Evolutionary conservation across 305 asterid genomes (phyloP).

Genomic region (Fraxinus xanthoxyloides): DNA sequence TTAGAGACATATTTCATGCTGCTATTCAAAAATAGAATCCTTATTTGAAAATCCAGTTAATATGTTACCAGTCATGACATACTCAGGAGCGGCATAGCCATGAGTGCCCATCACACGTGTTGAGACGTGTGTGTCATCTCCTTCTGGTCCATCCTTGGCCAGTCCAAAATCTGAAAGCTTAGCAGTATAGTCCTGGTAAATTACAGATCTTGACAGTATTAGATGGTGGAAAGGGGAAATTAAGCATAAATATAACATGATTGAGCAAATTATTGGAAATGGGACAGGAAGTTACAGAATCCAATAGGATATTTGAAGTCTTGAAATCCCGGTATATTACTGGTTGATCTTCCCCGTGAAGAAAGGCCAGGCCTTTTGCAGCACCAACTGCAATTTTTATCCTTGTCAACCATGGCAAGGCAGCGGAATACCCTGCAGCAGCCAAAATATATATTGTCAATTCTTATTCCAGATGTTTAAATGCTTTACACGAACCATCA

Average conservation of each 20-base stretch:
- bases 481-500: not conserved
- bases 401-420: slow-evolving; percentile 77
- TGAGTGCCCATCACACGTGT: slow-evolving; percentile 89
- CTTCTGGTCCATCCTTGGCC: slow-evolving; percentile 87
- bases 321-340: slow-evolving; percentile 84
- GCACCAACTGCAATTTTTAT: slow-evolving; percentile 73
- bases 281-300: slow-evolving; percentile 42
- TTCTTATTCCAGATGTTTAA: not conserved
- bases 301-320: slow-evolving; percentile 75
- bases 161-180: slow-evolving; percentile 86
- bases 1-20: not conserved
- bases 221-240: not conserved
- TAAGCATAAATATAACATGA: not conserved
- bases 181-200: slow-evolving; percentile 51
- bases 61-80: slow-evolving; percentile 68
- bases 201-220: not conserved
- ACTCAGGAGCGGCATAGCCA: slow-evolving; percentile 89
- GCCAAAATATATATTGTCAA: not conserved
- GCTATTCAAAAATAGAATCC: not conserved
- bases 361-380: slow-evolving; percentile 86
- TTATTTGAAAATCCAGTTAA: not conserved
- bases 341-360: slow-evolving; percentile 77
- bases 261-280: not conserved
- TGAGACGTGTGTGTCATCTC: slow-evolving; percentile 72
- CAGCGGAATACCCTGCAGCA: slow-evolving; percentile 48